Percentiles rank a stretch among this genome's conserved stretches.
Conservation (phyloP, 805 yeast species). For the Kregervanrija fluxuum region DNA sequence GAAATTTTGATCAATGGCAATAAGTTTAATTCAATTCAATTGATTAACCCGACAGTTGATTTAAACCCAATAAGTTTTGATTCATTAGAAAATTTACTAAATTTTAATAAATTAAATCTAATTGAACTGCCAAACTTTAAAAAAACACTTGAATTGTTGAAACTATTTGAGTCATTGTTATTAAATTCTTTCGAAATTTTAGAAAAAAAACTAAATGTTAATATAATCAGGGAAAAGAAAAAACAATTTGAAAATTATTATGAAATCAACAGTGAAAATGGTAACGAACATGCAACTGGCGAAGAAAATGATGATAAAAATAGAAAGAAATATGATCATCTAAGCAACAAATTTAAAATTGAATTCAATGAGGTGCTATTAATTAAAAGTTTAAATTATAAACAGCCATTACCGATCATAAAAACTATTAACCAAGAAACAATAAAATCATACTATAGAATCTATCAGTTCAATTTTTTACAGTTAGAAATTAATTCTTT, state of each 20-base stretch:
- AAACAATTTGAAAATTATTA: no score
- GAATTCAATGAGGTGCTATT: conserved; percentile 9
- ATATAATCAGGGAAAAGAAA: no score
- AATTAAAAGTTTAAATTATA: conserved; percentile 5
- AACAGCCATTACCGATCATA: conserved; percentile 2
- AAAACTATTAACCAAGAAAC: conserved; percentile 15
- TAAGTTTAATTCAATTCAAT: conserved; percentile 38
- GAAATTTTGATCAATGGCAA: conserved; percentile 28
- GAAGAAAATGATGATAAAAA: no score
- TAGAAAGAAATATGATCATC: no score
- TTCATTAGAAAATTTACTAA: conserved; percentile 27
- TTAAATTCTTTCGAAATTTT: conserved; percentile 24
- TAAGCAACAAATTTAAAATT: no score
- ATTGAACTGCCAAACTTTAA: conserved; percentile 20
- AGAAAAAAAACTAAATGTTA: conserved; percentile 16
- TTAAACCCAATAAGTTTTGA: conserved; percentile 28
- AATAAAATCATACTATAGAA: conserved; percentile 14
- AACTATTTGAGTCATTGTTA: conserved; percentile 21
- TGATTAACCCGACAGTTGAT: conserved; percentile 33
- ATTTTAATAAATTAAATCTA: conserved; percentile 18
- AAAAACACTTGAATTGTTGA: conserved; percentile 20
- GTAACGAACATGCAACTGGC: no score
- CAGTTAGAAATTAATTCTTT: conserved; percentile 21
- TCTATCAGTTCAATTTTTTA: conserved; percentile 18
- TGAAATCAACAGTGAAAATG: no score